Evolutionary conservation across 768 basidiomycete species (phyloP).

Genomic region (Phylloporus sp.): DNA sequence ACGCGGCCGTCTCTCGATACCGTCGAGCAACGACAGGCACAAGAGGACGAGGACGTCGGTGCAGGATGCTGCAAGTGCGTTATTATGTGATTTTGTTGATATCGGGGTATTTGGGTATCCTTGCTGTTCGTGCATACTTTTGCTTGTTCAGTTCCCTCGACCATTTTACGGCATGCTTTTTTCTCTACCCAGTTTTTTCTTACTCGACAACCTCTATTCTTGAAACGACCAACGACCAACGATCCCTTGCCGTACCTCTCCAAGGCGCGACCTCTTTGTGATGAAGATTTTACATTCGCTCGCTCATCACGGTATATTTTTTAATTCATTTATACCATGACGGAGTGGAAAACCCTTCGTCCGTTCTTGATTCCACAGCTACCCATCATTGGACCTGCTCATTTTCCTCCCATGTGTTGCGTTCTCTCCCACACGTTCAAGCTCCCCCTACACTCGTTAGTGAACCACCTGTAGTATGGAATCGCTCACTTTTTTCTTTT

Average conservation of each 20-base stretch:
- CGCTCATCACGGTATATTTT: constrained; percentile 21
- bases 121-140: constrained; percentile 18
- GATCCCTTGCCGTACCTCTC: constrained; percentile 3
- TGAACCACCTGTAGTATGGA: constrained; percentile 24
- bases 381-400: constrained; percentile 14
- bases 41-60: constrained; percentile 42
- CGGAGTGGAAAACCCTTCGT: constrained; percentile 18
- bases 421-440: constrained; percentile 6
- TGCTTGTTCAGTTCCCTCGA: constrained; percentile 20
- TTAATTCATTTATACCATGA: constrained; percentile 18
- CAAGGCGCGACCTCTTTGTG: constrained; percentile 9
- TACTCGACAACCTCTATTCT: constrained; percentile 8
- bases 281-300: constrained; percentile 12
- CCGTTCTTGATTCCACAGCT: constrained; percentile 13
- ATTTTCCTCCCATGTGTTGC: constrained; percentile 7
- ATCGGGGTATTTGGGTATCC: constrained; percentile 19
- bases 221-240: constrained; percentile 14
- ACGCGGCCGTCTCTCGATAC: constrained; percentile 28
- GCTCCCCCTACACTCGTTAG: constrained; percentile 21
- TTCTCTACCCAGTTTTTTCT: background rate
- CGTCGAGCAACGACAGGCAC: constrained; percentile 25
- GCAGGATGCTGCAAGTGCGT: constrained; percentile 74
- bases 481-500: constrained; percentile 11
- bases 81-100: constrained; percentile 60
- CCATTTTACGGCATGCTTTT: constrained; percentile 1